Evolutionary conservation across 371 early-diverging fungal genomes (phyloP).

Genomic region (Mortierella sp.): DNA sequence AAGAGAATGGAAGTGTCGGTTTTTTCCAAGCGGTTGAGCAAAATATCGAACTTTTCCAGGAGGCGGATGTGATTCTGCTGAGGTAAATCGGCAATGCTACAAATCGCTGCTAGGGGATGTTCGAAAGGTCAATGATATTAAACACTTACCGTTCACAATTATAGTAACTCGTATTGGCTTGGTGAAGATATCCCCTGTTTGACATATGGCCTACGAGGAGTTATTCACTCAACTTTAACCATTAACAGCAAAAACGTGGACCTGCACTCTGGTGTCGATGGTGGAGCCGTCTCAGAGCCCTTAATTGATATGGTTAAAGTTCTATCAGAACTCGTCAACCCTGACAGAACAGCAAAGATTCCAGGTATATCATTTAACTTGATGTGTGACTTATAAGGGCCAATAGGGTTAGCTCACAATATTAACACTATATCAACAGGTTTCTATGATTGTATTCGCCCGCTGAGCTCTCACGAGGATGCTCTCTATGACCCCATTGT

Average conservation of each 20-base stretch:
- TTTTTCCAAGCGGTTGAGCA: constrained; percentile 73
- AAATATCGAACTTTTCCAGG: constrained; percentile 70
- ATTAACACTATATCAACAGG: constrained; percentile 47
- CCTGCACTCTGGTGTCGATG: constrained; percentile 88
- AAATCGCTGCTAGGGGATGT: neutral
- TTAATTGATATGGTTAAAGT: constrained; percentile 81
- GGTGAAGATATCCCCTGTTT: constrained; percentile 95
- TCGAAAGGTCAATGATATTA: neutral
- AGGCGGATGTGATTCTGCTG: constrained; percentile 79
- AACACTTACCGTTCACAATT: neutral
- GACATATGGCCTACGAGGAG: constrained; percentile 96
- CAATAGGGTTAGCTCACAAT: neutral
- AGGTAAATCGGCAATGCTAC: constrained; percentile 57
- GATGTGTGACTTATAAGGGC: neutral
- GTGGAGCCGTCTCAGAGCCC: constrained; percentile 87
- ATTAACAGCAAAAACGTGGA: constrained; percentile 72
- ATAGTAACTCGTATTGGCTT: constrained; percentile 85
- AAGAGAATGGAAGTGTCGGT: constrained; percentile 84
- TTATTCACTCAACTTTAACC: constrained; percentile 78
- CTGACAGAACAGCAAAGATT: constrained; percentile 71
- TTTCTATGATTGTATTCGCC: constrained; percentile 71
- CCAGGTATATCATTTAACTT: constrained; percentile 66
- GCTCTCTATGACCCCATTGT: constrained; percentile 68
- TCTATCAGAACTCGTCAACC: constrained; percentile 70
- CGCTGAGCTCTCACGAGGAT: constrained; percentile 65